Conservation (phyloP, 352 stramenopile species). For the Ophiocytium majus region DNA sequence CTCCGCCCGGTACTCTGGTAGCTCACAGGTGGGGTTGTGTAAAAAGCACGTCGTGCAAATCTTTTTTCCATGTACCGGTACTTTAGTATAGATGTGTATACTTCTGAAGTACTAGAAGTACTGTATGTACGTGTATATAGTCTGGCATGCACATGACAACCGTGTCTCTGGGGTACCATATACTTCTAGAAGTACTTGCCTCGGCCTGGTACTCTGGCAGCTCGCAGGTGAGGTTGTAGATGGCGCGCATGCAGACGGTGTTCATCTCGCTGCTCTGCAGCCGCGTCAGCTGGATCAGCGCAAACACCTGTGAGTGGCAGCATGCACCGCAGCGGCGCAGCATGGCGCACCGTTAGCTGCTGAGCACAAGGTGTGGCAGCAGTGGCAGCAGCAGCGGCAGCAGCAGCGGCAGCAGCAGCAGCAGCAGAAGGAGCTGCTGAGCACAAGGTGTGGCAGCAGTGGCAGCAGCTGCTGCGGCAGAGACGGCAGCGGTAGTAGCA, state of each 20-base stretch:
- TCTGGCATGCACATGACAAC: too few species aligned
- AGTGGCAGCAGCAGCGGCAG: too few species aligned
- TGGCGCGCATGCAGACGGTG: slow-evolving; percentile 51
- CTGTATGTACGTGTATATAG: neutral
- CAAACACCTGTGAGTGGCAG: slow-evolving; percentile 50
- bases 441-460: too few species aligned
- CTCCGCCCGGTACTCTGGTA: neutral
- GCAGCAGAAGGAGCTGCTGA: too few species aligned
- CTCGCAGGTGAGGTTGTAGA: slow-evolving; percentile 60
- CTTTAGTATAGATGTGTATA: neutral
- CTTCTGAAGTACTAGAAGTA: neutral
- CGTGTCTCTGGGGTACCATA: too few species aligned
- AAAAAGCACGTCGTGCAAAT: slow-evolving; percentile 31
- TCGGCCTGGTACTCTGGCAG: slow-evolving; percentile 13
- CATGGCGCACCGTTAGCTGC: too few species aligned
- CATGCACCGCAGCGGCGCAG: too few species aligned
- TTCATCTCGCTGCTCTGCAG: slow-evolving; percentile 54
- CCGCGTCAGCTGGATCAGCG: slow-evolving; percentile 55
- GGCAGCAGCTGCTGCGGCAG: too few species aligned
- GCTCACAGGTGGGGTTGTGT: slow-evolving; percentile 59
- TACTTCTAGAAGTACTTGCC: neutral
- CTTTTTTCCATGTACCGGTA: neutral
- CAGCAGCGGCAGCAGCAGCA: too few species aligned
- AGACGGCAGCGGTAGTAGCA: too few species aligned
- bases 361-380: too few species aligned